These are phyloP conservation scores for Cucumis cinereus DNA, from an alignment of 306 rosid species.

Conservation along the genomic window DNA sequence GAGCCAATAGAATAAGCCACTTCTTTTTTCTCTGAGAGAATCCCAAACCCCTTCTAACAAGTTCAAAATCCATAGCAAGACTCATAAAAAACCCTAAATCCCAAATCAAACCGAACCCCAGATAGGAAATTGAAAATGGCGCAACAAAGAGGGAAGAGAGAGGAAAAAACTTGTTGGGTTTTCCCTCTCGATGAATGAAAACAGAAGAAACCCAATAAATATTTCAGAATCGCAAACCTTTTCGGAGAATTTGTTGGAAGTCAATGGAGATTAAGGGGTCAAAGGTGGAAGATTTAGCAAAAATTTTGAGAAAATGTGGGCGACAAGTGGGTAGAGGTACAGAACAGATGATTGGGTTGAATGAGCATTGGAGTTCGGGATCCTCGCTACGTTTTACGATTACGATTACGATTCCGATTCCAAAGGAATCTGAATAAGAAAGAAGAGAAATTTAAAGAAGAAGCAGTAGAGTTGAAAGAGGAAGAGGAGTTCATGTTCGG, in stretches of 20 bases:
- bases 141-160: neutral
- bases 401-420: neutral
- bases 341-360: neutral
- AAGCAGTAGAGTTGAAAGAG: neutral
- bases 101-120: slow-evolving; percentile 8
- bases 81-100: neutral
- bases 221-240: neutral
- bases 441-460: too few species aligned
- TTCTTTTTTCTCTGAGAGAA: slow-evolving; percentile 32
- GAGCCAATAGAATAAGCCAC: slow-evolving; percentile 42
- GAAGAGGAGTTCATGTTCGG: neutral
- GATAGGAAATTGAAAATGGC: neutral
- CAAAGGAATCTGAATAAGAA: neutral
- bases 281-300: neutral
- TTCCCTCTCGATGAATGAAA: neutral
- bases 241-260: neutral
- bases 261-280: neutral
- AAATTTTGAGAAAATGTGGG: neutral
- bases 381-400: neutral
- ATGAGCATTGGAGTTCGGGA: neutral
- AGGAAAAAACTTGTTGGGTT: neutral
- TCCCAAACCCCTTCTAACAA: slow-evolving; percentile 28
- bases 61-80: slow-evolving; percentile 42
- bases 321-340: neutral
- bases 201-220: neutral